Evolutionary conservation across 179 eudicot species (phyloP), one percentile per base, ranked within the genome.

Genomic region (Drosera spatulata): DNA sequence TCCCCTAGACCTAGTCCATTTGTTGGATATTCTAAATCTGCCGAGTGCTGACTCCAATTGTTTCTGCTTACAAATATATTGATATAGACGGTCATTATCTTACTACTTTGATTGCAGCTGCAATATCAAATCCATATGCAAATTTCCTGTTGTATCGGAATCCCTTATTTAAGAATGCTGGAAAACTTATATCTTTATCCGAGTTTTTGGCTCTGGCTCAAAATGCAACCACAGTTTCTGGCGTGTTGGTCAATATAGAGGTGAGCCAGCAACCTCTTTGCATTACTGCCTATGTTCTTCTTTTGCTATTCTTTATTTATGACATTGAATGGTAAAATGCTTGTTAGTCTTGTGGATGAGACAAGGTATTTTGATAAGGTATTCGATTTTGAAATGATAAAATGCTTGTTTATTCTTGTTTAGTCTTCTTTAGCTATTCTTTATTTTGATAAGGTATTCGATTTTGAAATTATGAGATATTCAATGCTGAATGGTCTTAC

Each of bases 231-330:
- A 78, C 94, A 5, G 70, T 82, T 58, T 77, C 89, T 53, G 88
- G 86, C 57, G 85, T 84, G 52, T 49, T 80, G 73, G 85, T 89
- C 74, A 78, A 58, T 65, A 81, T 93, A 66, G 90, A 86, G 86
- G 99, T 89, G 66, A 67, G 87, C 79, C 39, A 57, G 56, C 4
- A 39, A n/a, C 40, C 41, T 54, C 3, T 4, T 54, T 54, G 39
- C 8, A 6, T 14, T 14, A 10, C 2, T 12, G 53, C 53, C 0
- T 50, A 50, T 50, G 11, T 4, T 50, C 13, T 4, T 50, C 13
- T 10, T 10, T 50, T 50, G 4, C 4, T 22, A 22, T 7, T 14
- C n/a, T 7, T 50, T 50, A 14, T 10, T 22, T 22, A 22, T 22
- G 33, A 22, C 33, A 22, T 22, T 22, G 33, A 22, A 22, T 22